A percentile compares a stretch with the other conserved stretches of the same genome.
Evolutionary conservation across 139 green algal genomes (phyloP).

Genomic region (Asterochloris sp.): DNA sequence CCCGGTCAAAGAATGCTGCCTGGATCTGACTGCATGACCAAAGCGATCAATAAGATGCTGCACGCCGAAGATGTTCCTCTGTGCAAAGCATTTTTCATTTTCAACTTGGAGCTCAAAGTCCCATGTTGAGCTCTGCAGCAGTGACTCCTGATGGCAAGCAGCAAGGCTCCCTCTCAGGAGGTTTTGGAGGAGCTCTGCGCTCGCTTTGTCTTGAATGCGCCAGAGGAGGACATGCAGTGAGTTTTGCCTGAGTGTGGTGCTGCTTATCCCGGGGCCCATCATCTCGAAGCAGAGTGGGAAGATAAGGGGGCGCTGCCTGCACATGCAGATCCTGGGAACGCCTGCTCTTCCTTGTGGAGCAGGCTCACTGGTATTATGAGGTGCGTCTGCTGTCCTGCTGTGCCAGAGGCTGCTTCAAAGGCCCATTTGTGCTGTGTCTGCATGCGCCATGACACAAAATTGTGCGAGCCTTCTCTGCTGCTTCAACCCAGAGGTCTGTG

Average conservation of each 20-base stretch:
- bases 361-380: constrained; percentile 98
- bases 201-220: constrained; percentile 85
- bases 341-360: constrained; percentile 90
- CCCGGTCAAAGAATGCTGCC: too few relatives aligned
- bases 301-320: background rate
- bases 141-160: too few relatives aligned
- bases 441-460: background rate
- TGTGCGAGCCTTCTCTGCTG: background rate
- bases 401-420: background rate
- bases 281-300: too few relatives aligned
- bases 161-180: constrained; percentile 16
- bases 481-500: background rate
- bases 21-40: too few relatives aligned
- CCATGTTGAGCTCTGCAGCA: too few relatives aligned
- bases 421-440: background rate
- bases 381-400: constrained; percentile 31
- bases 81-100: too few relatives aligned
- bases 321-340: constrained; percentile 74
- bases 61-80: too few relatives aligned
- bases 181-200: constrained; percentile 75
- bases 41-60: too few relatives aligned
- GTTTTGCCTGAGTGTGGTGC: background rate
- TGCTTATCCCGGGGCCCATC: too few relatives aligned
- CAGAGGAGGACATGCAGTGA: constrained; percentile 71
- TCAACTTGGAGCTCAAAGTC: too few relatives aligned